Evolutionary conservation across 2,329 filamentous ascomycete species (phyloP).

Genomic region (Verticillium alfalfae): DNA sequence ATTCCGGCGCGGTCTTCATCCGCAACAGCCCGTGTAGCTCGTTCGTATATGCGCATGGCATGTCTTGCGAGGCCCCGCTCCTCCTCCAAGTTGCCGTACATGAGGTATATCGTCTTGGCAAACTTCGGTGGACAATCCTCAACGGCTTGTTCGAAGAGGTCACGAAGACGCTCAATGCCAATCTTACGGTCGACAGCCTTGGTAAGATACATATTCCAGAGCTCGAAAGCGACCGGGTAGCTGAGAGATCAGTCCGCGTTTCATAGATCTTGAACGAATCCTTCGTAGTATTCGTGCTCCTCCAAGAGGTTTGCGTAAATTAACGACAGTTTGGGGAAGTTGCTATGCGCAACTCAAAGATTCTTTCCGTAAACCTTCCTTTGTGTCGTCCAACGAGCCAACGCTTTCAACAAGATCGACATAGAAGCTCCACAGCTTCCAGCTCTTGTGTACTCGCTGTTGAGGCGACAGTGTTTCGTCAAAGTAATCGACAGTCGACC

Average conservation of each 20-base stretch:
- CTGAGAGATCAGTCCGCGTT: conserved; percentile 88
- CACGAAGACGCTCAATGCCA: conserved; percentile 85
- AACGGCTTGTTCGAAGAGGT: conserved; percentile 94
- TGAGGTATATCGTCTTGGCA: conserved; percentile 90
- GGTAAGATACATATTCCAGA: conserved; percentile 97
- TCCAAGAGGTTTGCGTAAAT: conserved; percentile 96
- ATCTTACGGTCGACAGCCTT: conserved; percentile 97
- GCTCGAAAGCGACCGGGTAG: conserved; percentile 94
- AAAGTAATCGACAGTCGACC: conserved; percentile 98
- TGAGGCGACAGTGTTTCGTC: conserved; percentile 91
- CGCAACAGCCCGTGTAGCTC: conserved; percentile 87
- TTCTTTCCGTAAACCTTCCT: conserved; percentile 90
- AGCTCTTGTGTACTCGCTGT: conserved; percentile 96
- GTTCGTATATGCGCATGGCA: conserved; percentile 98
- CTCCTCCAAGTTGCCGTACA: conserved; percentile 97
- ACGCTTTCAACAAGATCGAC: conserved; percentile 97
- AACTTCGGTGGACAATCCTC: conserved; percentile 94
- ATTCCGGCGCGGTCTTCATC: conserved; percentile 94
- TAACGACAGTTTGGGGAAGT: conserved; percentile 96
- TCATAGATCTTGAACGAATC: conserved; percentile 98
- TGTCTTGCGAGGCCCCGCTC: conserved; percentile 90
- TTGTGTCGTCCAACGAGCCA: conserved; percentile 83
- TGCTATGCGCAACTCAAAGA: conserved; percentile 96
- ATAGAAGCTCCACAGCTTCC: conserved; percentile 99
- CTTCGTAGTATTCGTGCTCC: conserved; percentile 91